These are phyloP conservation scores for Abelmoschus esculentus DNA, from an alignment of 345 rosid species.

Conservation along the genomic window DNA sequence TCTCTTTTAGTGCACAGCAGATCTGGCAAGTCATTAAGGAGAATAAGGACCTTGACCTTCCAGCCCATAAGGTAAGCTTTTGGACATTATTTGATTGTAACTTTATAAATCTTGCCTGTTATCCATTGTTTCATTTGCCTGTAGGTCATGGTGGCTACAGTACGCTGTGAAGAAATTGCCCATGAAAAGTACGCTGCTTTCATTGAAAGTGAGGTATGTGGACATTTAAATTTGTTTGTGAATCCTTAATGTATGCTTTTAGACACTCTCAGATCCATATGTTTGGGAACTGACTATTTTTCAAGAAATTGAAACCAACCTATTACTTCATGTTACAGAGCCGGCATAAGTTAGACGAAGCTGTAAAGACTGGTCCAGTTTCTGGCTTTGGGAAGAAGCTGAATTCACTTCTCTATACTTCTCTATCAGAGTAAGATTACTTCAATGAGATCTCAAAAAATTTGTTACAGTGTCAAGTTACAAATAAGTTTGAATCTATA, in stretches of 20 bases:
- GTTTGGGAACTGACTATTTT: slow-evolving; percentile 1
- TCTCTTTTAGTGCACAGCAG: slow-evolving; percentile 81
- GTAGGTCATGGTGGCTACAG: slow-evolving; percentile 98
- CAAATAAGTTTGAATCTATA: not conserved
- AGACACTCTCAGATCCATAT: not conserved
- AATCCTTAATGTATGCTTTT: not conserved
- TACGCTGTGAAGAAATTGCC: slow-evolving; percentile 96
- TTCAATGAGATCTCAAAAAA: not conserved
- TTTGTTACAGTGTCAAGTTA: not conserved
- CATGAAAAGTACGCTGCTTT: slow-evolving; percentile 61
- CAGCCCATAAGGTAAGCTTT: slow-evolving; percentile 84
- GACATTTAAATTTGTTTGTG: not conserved
- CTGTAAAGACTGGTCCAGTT: slow-evolving; percentile 58
- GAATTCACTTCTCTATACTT: slow-evolving; percentile 41
- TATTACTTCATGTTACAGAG: slow-evolving; percentile 33
- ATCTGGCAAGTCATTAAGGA: slow-evolving; percentile 96
- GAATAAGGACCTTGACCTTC: slow-evolving; percentile 97
- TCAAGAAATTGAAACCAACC: slow-evolving; percentile 3
- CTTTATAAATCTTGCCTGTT: slow-evolving; percentile 5
- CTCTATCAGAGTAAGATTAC: slow-evolving; percentile 58
- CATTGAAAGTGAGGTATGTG: slow-evolving; percentile 48
- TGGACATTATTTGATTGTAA: slow-evolving; percentile 1
- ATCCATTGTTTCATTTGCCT: slow-evolving; percentile 18
- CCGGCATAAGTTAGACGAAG: slow-evolving; percentile 63
- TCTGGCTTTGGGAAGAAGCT: slow-evolving; percentile 76